Evolutionary conservation across 2,329 filamentous ascomycete species (phyloP), one percentile per base, ranked within the genome.

Genomic region (Orbilia javanica): DNA sequence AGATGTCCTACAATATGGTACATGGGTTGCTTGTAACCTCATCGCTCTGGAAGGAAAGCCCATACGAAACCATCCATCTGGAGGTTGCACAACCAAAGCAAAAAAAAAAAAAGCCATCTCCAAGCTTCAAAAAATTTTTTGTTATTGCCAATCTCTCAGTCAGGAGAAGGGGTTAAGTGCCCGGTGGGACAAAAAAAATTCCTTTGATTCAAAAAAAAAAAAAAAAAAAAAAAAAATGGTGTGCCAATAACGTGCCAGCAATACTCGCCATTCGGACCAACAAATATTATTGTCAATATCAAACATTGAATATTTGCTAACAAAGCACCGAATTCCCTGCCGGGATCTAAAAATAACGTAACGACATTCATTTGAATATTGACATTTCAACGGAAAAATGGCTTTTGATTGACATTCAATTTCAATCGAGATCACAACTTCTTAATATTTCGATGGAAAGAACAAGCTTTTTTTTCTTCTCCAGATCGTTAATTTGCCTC

Each of bases 11-110:
- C 55, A 31, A n/a, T 25, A 60, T 39, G 60, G 66, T 77, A 77
- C 73, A 77, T 65, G 73, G 73, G 50, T 53, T 60, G 18, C 50
- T 71, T 63, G 63, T 67, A 68, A 11, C 55, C 20, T 50, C 7
- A 15, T 52, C 31, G 57, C 73, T 77, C 65, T 77, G 60, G 73
- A 70, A 68, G 73, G 73, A 70, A 77, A 66, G 66, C 73, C 73
- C 60, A 77, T 71, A 77, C 73, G 73, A 77, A 77, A 63, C 20
- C 31, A 63, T 69, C 65, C 31, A 57, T 36, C n/a, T 1, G 36
- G n/a, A 57, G 52, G 29, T 57, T 57, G 52, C 52, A 57, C 25
- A 63, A 48, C 60, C 39, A 50, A 31, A 64, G 60, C 60, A 48
- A 48, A 48, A 46, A 63, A 42, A 66, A 66, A 53, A 42, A 44